phyloP scores from a whole-genome alignment of 306 rosid genomes.

The Canavalia gladiata region DNA sequence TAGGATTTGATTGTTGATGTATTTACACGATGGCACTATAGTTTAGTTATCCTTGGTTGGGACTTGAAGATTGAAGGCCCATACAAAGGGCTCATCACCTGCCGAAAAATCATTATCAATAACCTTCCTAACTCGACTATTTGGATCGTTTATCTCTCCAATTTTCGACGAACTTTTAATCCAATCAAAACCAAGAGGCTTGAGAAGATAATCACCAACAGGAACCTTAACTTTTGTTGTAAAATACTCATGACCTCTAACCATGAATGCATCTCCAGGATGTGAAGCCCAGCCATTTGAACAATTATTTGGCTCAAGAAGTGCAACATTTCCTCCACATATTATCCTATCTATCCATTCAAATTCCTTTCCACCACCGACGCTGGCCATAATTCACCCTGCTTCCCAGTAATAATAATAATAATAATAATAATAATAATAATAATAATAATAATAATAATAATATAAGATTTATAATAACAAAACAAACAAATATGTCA shows the following conservation, averaged over 20 bases:
- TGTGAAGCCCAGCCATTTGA: constrained; percentile 89
- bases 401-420: constrained; percentile 25
- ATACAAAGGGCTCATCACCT: constrained; percentile 74
- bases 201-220: constrained; percentile 74
- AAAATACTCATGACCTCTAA: constrained; percentile 90
- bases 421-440: background rate
- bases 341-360: constrained; percentile 77
- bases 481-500: background rate
- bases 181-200: constrained; percentile 97
- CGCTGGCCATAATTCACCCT: constrained; percentile 60
- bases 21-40: constrained; percentile 74
- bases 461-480: background rate
- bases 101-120: constrained; percentile 69
- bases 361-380: constrained; percentile 54
- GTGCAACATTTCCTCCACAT: constrained; percentile 79
- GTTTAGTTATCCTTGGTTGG: constrained; percentile 71
- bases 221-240: constrained; percentile 79
- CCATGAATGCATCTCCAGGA: constrained; percentile 77
- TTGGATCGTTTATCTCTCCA: constrained; percentile 69
- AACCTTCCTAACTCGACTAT: constrained; percentile 66
- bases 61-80: constrained; percentile 92
- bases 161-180: constrained; percentile 78
- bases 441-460: too few relatives aligned
- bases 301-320: constrained; percentile 67
- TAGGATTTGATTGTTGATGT: too few relatives aligned